These are phyloP conservation scores for Phytophthora pluvialis DNA, from an alignment of 352 stramenopile species.

Conservation along the genomic window DNA sequence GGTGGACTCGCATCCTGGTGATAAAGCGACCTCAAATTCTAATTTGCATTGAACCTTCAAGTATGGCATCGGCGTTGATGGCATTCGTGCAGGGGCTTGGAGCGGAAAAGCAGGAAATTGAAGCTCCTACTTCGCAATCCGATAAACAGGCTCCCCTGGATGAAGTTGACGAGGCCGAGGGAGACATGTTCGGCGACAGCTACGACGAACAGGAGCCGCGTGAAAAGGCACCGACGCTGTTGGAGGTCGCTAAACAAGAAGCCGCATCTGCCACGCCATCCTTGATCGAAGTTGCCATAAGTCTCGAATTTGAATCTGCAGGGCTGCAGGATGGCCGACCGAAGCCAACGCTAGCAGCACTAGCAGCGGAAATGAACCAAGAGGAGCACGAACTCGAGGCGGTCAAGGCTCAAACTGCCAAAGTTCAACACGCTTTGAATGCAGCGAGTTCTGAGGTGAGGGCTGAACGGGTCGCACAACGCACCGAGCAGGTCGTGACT, in stretches of 20 bases:
- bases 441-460: slow-evolving; percentile 35
- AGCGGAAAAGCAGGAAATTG: slow-evolving; percentile 25
- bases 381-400: slow-evolving; percentile 42
- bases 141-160: background rate
- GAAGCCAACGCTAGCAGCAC: slow-evolving; percentile 23
- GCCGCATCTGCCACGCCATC: slow-evolving; percentile 11
- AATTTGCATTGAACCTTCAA: slow-evolving; percentile 13
- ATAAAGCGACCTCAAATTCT: background rate
- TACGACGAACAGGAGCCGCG: slow-evolving; percentile 23
- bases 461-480: slow-evolving; percentile 31
- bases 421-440: slow-evolving; percentile 39
- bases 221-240: slow-evolving; percentile 32
- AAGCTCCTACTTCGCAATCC: background rate
- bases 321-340: slow-evolving; percentile 9
- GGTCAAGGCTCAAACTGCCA: slow-evolving; percentile 15
- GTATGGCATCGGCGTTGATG: slow-evolving; percentile 49
- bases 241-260: slow-evolving; percentile 48
- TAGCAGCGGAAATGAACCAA: slow-evolving; percentile 51
- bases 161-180: slow-evolving; percentile 32
- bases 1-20: background rate
- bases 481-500: slow-evolving; percentile 32
- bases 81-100: slow-evolving; percentile 45
- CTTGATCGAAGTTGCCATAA: slow-evolving; percentile 26
- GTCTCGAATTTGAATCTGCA: slow-evolving; percentile 20
- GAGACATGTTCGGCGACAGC: slow-evolving; percentile 45